Conservation (phyloP, 345 rosid species). For the Draba incana region DNA sequence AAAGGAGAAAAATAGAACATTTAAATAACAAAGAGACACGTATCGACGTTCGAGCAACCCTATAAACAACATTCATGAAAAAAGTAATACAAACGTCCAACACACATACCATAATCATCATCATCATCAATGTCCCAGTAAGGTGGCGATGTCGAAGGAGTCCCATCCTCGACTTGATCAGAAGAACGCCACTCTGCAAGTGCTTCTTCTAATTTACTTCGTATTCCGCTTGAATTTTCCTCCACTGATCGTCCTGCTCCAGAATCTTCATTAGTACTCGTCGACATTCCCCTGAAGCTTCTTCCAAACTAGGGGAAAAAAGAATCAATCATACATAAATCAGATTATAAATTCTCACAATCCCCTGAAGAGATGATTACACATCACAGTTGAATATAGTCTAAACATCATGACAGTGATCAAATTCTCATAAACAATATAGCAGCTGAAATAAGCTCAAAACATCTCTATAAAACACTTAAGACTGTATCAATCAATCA, state of each 20-base stretch:
- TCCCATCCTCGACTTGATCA: slow-evolving; percentile 90
- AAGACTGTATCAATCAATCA: no score
- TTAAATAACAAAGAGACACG: neutral
- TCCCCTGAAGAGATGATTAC: neutral
- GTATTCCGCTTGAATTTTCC: slow-evolving; percentile 61
- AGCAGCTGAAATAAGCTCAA: no score
- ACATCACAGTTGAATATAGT: slow-evolving; percentile 1
- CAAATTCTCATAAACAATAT: no score
- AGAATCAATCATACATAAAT: neutral
- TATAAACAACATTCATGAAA: neutral
- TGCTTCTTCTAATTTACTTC: slow-evolving; percentile 75
- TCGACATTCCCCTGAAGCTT: slow-evolving; percentile 65
- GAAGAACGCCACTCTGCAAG: slow-evolving; percentile 93
- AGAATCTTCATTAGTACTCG: slow-evolving; percentile 62
- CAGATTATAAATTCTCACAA: slow-evolving; percentile 20
- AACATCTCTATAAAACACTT: no score
- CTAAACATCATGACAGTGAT: no score
- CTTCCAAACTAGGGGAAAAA: slow-evolving; percentile 33
- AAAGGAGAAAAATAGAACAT: slow-evolving; percentile 1
- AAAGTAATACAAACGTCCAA: neutral
- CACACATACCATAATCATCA: slow-evolving; percentile 62
- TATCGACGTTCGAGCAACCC: neutral
- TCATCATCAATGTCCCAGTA: slow-evolving; percentile 89
- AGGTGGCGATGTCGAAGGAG: slow-evolving; percentile 83
- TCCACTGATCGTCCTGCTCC: slow-evolving; percentile 72